Base-by-base conservation (phyloP, 1,284 basidiomycete species). In the Cutaneotrichosporon cutaneum region DNA sequence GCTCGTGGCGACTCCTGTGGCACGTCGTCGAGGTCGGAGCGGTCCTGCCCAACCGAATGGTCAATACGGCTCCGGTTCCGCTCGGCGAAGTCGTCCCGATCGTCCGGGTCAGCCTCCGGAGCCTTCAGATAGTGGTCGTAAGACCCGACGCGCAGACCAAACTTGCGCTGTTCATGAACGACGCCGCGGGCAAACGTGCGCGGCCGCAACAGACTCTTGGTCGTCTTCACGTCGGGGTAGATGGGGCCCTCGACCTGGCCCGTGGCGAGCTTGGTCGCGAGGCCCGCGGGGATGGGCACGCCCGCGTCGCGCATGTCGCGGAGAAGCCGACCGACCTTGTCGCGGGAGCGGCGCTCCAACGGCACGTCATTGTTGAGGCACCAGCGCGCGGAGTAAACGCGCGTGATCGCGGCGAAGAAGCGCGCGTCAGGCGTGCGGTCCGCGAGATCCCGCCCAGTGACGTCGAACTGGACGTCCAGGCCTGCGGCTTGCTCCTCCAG, bases 351-450 rank as follows among this genome's bases (percentile, higher is more conserved):
- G 18, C 5, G 14, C 5, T 22, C 16, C 4, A 58, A 27, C 9
- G 53, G 53, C 14, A 5, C 18, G 21, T 26, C 11, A 22, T 5
- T 33, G 27, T 36, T n/a, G 8, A 67, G 55, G 5, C 42, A 3
- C 57, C 60, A 67, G 16, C 47, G 42, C n/a, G 27, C 16, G 7
- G n/a, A 7, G 24, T 59, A 30, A 3, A 66, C 68, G 1, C 50
- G 35, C 22, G 69, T 64, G 16, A 69, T 54, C 0, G 64, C 58
- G 14, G 66, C 47, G 57, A 70, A 71, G 57, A 68, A 72, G 4
- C 54, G 54, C 27, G 62, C 59, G 27, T 66, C 63, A 13, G 62
- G 63, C 7, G 33, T 54, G 42, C 51, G 61, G 18, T 48, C 50
- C 8, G 50, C 45, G 13, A 24, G 22, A 11, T 60, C 47, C 22